These are phyloP conservation scores for Madurella mycetomatis DNA, from an alignment of 2,329 filamentous ascomycete species.

Conservation along the genomic window DNA sequence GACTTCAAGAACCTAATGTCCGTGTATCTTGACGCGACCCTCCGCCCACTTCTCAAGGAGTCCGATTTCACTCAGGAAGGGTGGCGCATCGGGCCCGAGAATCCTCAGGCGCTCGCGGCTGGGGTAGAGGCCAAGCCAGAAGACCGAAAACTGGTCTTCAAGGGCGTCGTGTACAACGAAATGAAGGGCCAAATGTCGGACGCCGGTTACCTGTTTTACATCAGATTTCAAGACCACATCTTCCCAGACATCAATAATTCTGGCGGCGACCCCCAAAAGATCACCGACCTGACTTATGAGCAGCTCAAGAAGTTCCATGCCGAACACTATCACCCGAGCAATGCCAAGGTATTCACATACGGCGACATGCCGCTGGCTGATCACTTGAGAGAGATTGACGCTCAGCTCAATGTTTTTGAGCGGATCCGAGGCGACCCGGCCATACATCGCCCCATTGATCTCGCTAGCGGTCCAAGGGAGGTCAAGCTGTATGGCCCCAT, in stretches of 20 bases:
- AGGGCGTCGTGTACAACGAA: slow-evolving; percentile 98
- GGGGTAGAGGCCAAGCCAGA: slow-evolving; percentile 44
- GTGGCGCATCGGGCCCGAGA: slow-evolving; percentile 92
- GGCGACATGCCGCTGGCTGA: slow-evolving; percentile 83
- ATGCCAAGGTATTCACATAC: slow-evolving; percentile 93
- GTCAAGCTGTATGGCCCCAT: slow-evolving; percentile 75
- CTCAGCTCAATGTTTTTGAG: slow-evolving; percentile 68
- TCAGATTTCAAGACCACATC: slow-evolving; percentile 89
- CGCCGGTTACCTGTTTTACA: slow-evolving; percentile 92
- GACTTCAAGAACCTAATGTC: slow-evolving; percentile 96
- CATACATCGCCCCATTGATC: slow-evolving; percentile 69
- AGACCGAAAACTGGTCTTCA: slow-evolving; percentile 77
- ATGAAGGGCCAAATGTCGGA: slow-evolving; percentile 99
- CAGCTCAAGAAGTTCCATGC: slow-evolving; percentile 85
- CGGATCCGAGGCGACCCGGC: slow-evolving; percentile 65
- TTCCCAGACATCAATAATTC: slow-evolving; percentile 95
- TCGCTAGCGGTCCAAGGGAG: slow-evolving; percentile 61
- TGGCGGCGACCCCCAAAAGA: slow-evolving; percentile 91
- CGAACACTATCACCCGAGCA: slow-evolving; percentile 94
- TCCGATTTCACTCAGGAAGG: slow-evolving; percentile 95
- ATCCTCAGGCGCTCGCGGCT: slow-evolving; percentile 58
- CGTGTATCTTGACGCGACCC: slow-evolving; percentile 91
- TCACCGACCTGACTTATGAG: slow-evolving; percentile 89
- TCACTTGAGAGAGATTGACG: slow-evolving; percentile 75
- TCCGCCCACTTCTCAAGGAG: slow-evolving; percentile 83